A percentile compares a stretch with the other conserved stretches of the same genome.
phyloP scores from a whole-genome alignment of 345 rosid species.

The Turnera subulata region DNA sequence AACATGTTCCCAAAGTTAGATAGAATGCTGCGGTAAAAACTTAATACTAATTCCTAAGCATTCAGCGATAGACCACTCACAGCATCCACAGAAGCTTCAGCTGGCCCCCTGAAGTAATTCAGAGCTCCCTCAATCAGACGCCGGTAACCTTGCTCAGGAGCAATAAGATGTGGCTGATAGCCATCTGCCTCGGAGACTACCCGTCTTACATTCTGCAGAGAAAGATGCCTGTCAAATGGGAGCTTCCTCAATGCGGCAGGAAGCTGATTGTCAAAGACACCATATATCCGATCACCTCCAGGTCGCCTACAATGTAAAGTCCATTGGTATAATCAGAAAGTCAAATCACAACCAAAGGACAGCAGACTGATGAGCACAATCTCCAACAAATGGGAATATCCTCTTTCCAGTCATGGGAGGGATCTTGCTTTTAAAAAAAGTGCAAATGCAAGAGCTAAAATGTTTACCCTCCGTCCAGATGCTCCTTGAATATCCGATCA shows the following conservation, averaged over 20 bases:
- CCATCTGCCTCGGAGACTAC: conserved; percentile 42
- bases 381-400: too few species aligned
- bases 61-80: conserved; percentile 11
- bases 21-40: not conserved
- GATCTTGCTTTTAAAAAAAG: too few species aligned
- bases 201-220: conserved; percentile 32
- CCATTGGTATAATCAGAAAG: not conserved
- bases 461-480: conserved; percentile 41
- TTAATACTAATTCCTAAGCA: not conserved
- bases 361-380: too few species aligned
- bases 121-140: conserved; percentile 34
- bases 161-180: conserved; percentile 40
- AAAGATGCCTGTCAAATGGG: conserved; percentile 38
- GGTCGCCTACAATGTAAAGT: conserved; percentile 24
- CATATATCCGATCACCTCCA: conserved; percentile 41
- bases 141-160: conserved; percentile 42
- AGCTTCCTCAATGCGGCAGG: conserved; percentile 44
- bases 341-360: too few species aligned
- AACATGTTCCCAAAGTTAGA: too few species aligned
- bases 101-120: conserved; percentile 33
- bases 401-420: too few species aligned
- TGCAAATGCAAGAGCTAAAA: not conserved
- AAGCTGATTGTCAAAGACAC: conserved; percentile 42
- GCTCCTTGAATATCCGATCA: conserved; percentile 38
- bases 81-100: conserved; percentile 41